Evolutionary conservation across 2,329 filamentous ascomycete species (phyloP).

Genomic region (Ophiostoma sp.): DNA sequence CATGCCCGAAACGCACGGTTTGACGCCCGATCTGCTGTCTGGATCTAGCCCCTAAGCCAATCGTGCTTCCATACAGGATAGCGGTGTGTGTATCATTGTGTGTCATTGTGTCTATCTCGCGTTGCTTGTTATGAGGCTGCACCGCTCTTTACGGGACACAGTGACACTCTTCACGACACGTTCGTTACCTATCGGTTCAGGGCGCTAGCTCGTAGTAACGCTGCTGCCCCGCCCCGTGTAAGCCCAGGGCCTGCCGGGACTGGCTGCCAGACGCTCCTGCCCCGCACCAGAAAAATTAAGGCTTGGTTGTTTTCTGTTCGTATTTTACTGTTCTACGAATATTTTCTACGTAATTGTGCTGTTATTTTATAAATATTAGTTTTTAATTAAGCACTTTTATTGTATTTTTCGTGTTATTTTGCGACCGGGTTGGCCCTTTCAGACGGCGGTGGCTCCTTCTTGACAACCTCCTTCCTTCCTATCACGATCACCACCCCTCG

Average conservation of each 20-base stretch:
- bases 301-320: background rate
- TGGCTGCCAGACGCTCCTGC: slow-evolving; percentile 11
- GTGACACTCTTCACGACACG: background rate
- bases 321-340: background rate
- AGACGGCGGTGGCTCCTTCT: slow-evolving; percentile 1
- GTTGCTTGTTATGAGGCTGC: slow-evolving; percentile 5
- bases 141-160: background rate
- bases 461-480: background rate
- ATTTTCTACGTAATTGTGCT: background rate
- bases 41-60: no score
- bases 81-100: background rate
- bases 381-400: background rate
- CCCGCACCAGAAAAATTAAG: slow-evolving; percentile 20
- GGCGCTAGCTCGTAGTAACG: background rate
- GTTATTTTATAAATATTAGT: background rate
- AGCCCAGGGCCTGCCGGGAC: background rate
- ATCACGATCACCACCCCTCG: background rate
- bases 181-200: background rate
- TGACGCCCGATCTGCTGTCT: no score
- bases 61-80: no score
- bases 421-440: background rate
- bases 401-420: slow-evolving; percentile 9
- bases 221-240: slow-evolving; percentile 14
- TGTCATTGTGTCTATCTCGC: background rate
- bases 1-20: no score